Percentiles rank a stretch among this genome's conserved stretches.
phyloP scores from a whole-genome alignment of 768 basidiomycete species.

The Agrocybe chaxingu region DNA sequence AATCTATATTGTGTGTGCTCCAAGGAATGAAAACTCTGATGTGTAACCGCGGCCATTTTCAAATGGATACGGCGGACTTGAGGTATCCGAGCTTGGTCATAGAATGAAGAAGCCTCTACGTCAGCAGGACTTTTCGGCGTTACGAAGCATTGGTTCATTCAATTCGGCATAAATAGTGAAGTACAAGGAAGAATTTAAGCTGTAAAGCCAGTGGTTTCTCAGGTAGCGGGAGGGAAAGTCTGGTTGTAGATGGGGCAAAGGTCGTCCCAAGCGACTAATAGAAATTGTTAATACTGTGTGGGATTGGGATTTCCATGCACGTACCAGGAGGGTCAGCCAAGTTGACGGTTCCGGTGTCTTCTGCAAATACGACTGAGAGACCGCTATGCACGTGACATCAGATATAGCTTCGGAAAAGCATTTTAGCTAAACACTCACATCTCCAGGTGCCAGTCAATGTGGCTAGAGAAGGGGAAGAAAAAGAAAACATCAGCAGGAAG shows the following conservation, averaged over 20 bases:
- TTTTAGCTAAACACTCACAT: conserved; percentile 17
- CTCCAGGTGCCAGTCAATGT: conserved; percentile 38
- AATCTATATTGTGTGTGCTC: no score
- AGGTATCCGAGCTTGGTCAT: no score
- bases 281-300: neutral
- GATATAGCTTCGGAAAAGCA: neutral
- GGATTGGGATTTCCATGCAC: neutral
- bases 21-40: no score
- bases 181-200: no score
- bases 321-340: neutral
- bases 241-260: conserved; percentile 6
- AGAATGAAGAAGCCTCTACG: no score
- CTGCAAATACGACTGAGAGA: conserved; percentile 33
- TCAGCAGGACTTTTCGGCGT: no score
- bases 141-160: no score
- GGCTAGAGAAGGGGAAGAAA: conserved; percentile 12
- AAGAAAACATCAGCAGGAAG: conserved; percentile 1
- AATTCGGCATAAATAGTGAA: no score
- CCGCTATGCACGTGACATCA: conserved; percentile 7
- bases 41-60: no score
- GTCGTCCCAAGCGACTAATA: conserved; percentile 2
- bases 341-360: conserved; percentile 22
- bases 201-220: no score
- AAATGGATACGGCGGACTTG: no score
- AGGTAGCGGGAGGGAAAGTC: no score